phyloP scores from a whole-genome alignment of 345 rosid genomes.

The Boechera retrofracta region DNA sequence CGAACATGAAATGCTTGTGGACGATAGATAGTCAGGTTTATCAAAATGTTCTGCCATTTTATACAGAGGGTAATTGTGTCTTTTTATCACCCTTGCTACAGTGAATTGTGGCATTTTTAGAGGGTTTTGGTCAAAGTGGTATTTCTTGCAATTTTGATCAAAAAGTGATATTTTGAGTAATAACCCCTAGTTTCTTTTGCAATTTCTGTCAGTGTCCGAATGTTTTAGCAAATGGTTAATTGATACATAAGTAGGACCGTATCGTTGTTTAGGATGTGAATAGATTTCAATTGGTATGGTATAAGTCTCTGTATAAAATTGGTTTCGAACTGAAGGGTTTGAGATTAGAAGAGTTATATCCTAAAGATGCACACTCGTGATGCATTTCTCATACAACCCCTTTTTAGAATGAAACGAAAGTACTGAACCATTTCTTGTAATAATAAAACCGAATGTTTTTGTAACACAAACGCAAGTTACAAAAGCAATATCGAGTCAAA shows the following conservation, averaged over 20 bases:
- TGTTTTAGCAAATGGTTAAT: constrained; percentile 43
- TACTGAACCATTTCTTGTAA: constrained; percentile 21
- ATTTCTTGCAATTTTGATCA: too few relatives aligned
- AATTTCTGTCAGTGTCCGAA: constrained; percentile 16
- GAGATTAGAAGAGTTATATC: constrained; percentile 23
- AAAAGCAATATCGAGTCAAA: background rate
- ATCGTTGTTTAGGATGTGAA: constrained; percentile 50
- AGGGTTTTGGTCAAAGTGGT: too few relatives aligned
- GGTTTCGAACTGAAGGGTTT: constrained; percentile 40
- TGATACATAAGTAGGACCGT: constrained; percentile 37
- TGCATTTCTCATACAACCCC: background rate
- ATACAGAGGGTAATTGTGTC: too few relatives aligned
- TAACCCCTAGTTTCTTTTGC: background rate
- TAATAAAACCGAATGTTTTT: constrained; percentile 20
- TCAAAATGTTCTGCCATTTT: too few relatives aligned
- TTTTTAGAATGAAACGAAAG: constrained; percentile 20
- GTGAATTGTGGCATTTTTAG: too few relatives aligned
- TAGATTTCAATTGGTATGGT: constrained; percentile 46
- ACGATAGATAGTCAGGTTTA: too few relatives aligned
- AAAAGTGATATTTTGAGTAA: too few relatives aligned
- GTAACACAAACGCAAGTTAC: constrained; percentile 22
- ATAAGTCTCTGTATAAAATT: constrained; percentile 40
- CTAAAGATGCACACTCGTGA: background rate
- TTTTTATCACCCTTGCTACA: too few relatives aligned
- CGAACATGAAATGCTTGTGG: too few relatives aligned